Evolutionary conservation across 805 yeast species (phyloP).

Genomic region (Myxozyma monticola): DNA sequence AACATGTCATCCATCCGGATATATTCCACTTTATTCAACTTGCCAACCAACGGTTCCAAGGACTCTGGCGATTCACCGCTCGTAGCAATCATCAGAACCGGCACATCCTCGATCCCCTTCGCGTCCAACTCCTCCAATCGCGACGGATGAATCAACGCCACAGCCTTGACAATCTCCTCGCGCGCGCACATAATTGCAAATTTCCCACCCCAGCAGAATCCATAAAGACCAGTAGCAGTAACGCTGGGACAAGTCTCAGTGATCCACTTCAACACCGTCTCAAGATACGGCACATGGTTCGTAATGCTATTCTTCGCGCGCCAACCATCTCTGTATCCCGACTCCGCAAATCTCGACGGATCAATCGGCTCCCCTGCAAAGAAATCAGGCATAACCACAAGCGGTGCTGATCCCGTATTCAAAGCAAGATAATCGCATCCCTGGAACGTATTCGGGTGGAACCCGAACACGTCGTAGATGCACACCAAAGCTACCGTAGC

Average conservation of each 20-base stretch:
- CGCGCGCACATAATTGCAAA: conserved; percentile 17
- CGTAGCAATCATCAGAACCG: conserved; percentile 23
- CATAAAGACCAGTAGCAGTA: conserved; percentile 23
- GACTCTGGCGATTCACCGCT: conserved; percentile 17
- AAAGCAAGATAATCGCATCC: conserved; percentile 28
- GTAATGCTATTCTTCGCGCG: conserved; percentile 4
- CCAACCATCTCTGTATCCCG: conserved; percentile 14
- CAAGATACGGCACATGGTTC: conserved; percentile 12
- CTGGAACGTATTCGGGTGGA: conserved; percentile 24
- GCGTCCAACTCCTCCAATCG: conserved; percentile 22
- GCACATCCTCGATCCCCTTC: conserved; percentile 24
- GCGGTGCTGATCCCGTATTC: conserved; percentile 12
- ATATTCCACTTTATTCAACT: conserved; percentile 13
- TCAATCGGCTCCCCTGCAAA: conserved; percentile 22
- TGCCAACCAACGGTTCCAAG: conserved; percentile 8
- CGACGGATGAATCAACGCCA: conserved; percentile 28
- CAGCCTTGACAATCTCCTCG: conserved; percentile 11
- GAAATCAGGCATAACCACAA: conserved; percentile 30
- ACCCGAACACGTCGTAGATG: conserved; percentile 29
- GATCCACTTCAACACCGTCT: conserved; percentile 6
- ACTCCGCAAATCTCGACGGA: conserved; percentile 5
- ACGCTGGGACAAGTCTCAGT: conserved; percentile 13
- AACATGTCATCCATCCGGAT: conserved; percentile 26
- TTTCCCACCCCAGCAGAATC: conserved; percentile 32
- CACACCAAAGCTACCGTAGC: conserved; percentile 19